Evolutionary conservation across 306 rosid species (phyloP), one percentile per base, ranked within the genome.

Genomic region (Cicer judaicum): DNA sequence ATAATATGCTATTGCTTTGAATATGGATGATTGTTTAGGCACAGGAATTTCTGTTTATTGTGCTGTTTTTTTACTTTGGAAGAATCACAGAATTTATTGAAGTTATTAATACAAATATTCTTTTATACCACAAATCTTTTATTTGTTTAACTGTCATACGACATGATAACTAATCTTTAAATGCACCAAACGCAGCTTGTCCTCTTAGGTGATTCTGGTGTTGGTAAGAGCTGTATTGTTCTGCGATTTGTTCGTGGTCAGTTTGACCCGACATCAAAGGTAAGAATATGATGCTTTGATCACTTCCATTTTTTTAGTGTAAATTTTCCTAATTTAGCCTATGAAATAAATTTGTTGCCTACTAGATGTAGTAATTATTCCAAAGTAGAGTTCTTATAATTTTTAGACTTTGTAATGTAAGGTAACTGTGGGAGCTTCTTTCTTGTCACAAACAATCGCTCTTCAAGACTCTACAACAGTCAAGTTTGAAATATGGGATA

Each of bases 401-500:
- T 83, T 74, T 64, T 73, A 64, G 73, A 80, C 74, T 82, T 54
- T 76, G 53, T 84, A 41, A 86, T 82, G 84, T 62, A 86, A 93
- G 99, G 99, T 95, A 76, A 95, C 99, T 54, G 98, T 95, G 52
- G 99, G 99, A 80, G 99, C 99, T 68, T 95, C 99, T 59, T 95
- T 95, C 89, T 87, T 95, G 88, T 89, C 98, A 15, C 99, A 95
- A 87, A 95, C 99, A 55, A 95, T 95, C 73, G 99, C 98, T 70
- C 78, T 95, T 82, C 99, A 95, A 86, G 99, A 95, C 84, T 95
- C 99, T 50, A 90, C 99, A 39, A 95, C 98, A 0, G 99, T 95
- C 77, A 95, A 95, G 87, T 95, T 95, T 84, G 99, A 95, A 90
- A 95, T 95, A 82, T 95, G 99, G 99, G 99, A 95, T 79, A 95